phyloP scores from a whole-genome alignment of 2,329 filamentous ascomycete species.

The Chrysosporium keratinophilum region DNA sequence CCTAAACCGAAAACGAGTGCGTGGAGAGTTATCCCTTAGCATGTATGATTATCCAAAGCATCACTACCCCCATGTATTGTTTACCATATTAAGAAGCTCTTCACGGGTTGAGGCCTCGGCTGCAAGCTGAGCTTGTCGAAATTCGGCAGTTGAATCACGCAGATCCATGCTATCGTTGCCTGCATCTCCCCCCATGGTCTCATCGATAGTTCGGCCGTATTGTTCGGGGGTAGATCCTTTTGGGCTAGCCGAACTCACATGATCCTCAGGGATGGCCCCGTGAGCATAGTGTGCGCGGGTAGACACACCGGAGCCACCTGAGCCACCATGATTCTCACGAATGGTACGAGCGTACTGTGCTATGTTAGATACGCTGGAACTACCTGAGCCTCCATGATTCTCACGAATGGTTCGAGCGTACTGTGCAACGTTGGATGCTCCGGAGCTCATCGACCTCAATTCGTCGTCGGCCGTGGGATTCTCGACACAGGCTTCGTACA shows the following conservation, averaged over 20 bases:
- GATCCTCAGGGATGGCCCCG: too few species aligned
- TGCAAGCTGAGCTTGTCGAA: conserved; percentile 11
- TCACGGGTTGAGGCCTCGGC: conserved; percentile 9
- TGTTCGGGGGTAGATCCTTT: too few species aligned
- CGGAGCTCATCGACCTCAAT: neutral
- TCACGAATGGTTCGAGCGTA: conserved; percentile 1
- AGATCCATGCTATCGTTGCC: conserved; percentile 9
- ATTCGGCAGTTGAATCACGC: conserved; percentile 12
- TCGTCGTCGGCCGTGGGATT: conserved; percentile 1
- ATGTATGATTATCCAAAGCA: neutral
- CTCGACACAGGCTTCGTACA: conserved; percentile 15
- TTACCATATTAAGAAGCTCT: conserved; percentile 12
- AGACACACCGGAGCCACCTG: neutral
- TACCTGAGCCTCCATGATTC: neutral
- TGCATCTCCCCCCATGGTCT: neutral
- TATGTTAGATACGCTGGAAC: neutral
- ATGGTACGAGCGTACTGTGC: neutral
- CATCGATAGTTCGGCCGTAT: neutral
- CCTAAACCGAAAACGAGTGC: neutral
- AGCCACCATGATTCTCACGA: too few species aligned
- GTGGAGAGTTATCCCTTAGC: neutral
- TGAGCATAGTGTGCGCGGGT: neutral
- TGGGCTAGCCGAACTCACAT: too few species aligned
- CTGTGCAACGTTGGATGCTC: conserved; percentile 1
- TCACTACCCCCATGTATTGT: conserved; percentile 7